These are phyloP conservation scores for Penicillium sp. DNA, from an alignment of 2,329 filamentous ascomycete species.

Conservation along the genomic window DNA sequence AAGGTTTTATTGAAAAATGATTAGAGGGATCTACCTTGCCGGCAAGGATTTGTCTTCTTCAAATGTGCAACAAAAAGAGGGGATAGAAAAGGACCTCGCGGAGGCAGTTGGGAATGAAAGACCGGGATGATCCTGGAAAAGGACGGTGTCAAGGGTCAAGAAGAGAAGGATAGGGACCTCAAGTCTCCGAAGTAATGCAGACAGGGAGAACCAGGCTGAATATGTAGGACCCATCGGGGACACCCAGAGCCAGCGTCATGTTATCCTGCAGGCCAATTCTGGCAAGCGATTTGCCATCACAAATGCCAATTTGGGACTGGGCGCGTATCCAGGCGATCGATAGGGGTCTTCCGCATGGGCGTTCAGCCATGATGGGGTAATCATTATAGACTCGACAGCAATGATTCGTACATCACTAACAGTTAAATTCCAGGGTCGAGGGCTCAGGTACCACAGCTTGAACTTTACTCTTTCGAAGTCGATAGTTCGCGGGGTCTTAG, in stretches of 20 bases:
- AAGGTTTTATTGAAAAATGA: not conserved
- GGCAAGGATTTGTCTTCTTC: slow-evolving; percentile 12
- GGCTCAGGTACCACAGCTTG: slow-evolving; percentile 1
- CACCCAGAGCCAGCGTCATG: not conserved
- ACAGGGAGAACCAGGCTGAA: slow-evolving; percentile 4
- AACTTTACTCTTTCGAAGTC: not conserved
- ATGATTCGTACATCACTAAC: slow-evolving; percentile 5
- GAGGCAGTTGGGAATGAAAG: slow-evolving; percentile 10
- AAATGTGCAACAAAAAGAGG: slow-evolving; percentile 1
- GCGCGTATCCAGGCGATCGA: slow-evolving; percentile 7
- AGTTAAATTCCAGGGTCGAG: slow-evolving; percentile 4
- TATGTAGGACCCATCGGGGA: slow-evolving; percentile 10
- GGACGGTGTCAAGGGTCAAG: slow-evolving; percentile 9
- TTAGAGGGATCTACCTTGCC: slow-evolving; percentile 15
- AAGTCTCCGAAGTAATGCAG: slow-evolving; percentile 2
- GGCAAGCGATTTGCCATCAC: slow-evolving; percentile 16
- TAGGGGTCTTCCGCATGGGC: slow-evolving; percentile 1
- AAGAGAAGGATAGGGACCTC: slow-evolving; percentile 4
- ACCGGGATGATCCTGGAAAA: slow-evolving; percentile 9
- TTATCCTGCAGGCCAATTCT: not conserved
- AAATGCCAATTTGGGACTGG: slow-evolving; percentile 3
- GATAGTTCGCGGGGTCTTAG: slow-evolving; percentile 5
- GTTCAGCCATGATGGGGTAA: not conserved
- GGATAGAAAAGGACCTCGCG: slow-evolving; percentile 6
- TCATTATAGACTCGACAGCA: not conserved